Conservation (phyloP, 2,329 filamentous ascomycete species). For the Stemphylium vesicarium region DNA sequence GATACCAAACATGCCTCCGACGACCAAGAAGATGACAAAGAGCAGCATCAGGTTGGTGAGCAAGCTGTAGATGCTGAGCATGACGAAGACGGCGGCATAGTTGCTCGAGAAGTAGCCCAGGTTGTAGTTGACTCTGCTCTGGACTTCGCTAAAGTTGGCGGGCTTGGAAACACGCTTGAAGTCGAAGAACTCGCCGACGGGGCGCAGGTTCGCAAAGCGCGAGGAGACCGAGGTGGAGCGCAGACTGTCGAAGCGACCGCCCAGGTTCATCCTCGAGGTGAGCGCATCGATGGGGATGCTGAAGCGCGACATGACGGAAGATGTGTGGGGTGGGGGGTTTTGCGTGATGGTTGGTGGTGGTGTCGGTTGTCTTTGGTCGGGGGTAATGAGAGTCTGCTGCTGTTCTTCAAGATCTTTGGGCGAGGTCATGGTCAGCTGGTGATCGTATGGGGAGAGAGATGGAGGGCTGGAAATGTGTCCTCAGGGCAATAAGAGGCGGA, state of each 20-base stretch:
- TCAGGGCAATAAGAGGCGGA: conserved; percentile 15
- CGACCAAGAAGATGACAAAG: conserved; percentile 89
- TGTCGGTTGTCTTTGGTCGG: conserved; percentile 23
- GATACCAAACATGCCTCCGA: conserved; percentile 87
- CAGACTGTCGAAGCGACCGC: conserved; percentile 83
- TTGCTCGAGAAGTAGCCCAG: conserved; percentile 97
- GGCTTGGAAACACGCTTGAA: conserved; percentile 96
- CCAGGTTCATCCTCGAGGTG: conserved; percentile 87
- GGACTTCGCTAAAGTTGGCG: conserved; percentile 85
- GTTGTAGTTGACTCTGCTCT: conserved; percentile 96
- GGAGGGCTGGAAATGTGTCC: conserved; percentile 38
- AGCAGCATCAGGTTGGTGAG: conserved; percentile 85
- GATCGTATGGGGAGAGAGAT: conserved; percentile 9
- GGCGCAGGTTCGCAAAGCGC: conserved; percentile 90
- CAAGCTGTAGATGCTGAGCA: conserved; percentile 95
- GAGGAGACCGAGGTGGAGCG: conserved; percentile 78
- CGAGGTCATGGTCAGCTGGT: conserved; percentile 38
- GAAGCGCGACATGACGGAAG: conserved; percentile 75
- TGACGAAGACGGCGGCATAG: conserved; percentile 90
- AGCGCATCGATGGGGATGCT: conserved; percentile 91
- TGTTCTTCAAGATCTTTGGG: conserved; percentile 37
- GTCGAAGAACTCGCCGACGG: conserved; percentile 92
- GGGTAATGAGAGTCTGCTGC: conserved; percentile 32
- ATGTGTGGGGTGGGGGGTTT: conserved; percentile 5
- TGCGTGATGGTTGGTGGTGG: conserved; percentile 5